These are phyloP conservation scores for Leccinum barrowsii DNA, from an alignment of 768 basidiomycete genomes.

Conservation along the genomic window DNA sequence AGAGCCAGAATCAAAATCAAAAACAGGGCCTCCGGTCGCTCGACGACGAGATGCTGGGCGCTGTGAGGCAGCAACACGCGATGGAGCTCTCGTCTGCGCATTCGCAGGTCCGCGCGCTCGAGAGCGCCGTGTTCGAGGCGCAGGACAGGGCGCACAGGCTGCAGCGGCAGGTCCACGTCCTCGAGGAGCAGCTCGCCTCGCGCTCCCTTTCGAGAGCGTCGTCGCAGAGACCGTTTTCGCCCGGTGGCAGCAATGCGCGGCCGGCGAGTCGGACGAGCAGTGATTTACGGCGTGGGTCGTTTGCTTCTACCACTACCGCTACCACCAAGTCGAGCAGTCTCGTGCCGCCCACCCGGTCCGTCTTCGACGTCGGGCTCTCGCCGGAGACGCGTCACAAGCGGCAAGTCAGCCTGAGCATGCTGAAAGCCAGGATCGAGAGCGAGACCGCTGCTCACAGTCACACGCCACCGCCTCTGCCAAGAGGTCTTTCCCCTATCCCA, in stretches of 20 bases:
- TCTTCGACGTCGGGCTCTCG: conserved; percentile 67
- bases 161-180: conserved; percentile 59
- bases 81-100: conserved; percentile 80
- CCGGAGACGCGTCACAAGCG: conserved; percentile 80
- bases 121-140: conserved; percentile 68
- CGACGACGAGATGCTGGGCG: conserved; percentile 70
- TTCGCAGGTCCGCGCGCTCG: conserved; percentile 73
- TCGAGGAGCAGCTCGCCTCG: conserved; percentile 63
- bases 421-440: conserved; percentile 86
- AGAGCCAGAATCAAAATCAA: neutral
- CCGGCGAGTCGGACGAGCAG: conserved; percentile 39
- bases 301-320: conserved; percentile 10
- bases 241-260: conserved; percentile 33
- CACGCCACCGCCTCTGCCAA: conserved; percentile 44
- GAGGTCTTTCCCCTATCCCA: conserved; percentile 54
- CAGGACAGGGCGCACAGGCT: conserved; percentile 64
- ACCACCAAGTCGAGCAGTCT: conserved; percentile 24
- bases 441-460: conserved; percentile 50
- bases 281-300: conserved; percentile 38
- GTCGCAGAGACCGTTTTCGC: conserved; percentile 46
- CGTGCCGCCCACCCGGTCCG: conserved; percentile 46
- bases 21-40: conserved; percentile 45
- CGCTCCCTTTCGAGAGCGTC: conserved; percentile 42
- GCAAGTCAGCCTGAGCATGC: conserved; percentile 80
- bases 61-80: conserved; percentile 67